These are phyloP conservation scores for Umbelopsis sp. DNA, from an alignment of 371 early-diverging fungal species.

Conservation along the genomic window DNA sequence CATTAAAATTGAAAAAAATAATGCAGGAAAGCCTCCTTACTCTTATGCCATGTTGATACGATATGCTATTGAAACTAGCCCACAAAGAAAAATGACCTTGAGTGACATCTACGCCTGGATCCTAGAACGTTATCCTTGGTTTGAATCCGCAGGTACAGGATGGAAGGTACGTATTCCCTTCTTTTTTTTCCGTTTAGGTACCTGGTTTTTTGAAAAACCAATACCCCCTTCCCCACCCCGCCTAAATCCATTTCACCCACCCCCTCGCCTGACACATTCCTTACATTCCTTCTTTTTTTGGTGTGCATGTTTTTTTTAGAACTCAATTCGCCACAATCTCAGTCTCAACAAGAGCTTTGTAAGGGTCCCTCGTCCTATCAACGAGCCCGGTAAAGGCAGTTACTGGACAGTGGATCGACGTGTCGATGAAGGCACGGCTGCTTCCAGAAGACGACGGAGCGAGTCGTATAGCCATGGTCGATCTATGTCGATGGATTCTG, in stretches of 20 bases:
- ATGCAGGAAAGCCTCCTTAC: constrained; percentile 72
- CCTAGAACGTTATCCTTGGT: constrained; percentile 75
- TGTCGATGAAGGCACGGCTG: constrained; percentile 30
- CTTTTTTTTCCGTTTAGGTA: constrained; percentile 3
- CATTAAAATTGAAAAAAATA: constrained; percentile 15
- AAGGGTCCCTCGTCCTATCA: constrained; percentile 85
- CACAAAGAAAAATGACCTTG: constrained; percentile 76
- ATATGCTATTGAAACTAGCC: constrained; percentile 78
- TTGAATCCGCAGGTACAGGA: constrained; percentile 70
- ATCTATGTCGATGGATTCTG: constrained; percentile 12
- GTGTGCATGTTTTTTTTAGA: constrained; percentile 50
- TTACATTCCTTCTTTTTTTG: constrained; percentile 20
- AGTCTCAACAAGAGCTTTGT: constrained; percentile 95
- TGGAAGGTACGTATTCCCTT: constrained; percentile 68
- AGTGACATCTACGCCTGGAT: constrained; percentile 91
- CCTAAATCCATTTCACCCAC: background rate
- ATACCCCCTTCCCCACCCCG: constrained; percentile 6
- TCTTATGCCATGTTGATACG: constrained; percentile 91
- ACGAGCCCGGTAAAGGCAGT: constrained; percentile 96
- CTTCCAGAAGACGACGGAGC: constrained; percentile 10
- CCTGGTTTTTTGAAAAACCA: background rate
- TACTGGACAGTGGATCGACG: constrained; percentile 87
- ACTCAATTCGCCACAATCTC: constrained; percentile 98
- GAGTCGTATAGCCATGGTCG: constrained; percentile 10
- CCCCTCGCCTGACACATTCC: constrained; percentile 8